phyloP scores from a whole-genome alignment of 768 basidiomycete genomes.

The Rhodotorula babjevae region DNA sequence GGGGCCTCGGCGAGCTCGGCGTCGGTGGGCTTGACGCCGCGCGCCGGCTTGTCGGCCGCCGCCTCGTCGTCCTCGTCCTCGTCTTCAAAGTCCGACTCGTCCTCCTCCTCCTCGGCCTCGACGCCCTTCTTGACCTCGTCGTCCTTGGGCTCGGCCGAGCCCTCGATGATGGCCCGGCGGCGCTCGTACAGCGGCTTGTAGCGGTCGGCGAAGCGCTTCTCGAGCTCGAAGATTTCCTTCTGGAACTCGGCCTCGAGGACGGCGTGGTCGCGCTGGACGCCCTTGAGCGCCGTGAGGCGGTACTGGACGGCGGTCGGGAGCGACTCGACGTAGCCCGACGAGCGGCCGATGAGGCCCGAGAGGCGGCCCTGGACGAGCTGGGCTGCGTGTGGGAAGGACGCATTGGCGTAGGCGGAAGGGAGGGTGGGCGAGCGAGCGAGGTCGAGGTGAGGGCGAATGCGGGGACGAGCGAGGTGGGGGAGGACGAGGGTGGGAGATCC shows the following conservation, averaged over 20 bases:
- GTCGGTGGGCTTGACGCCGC: constrained; percentile 42
- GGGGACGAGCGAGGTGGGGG: not conserved
- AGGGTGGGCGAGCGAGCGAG: too few species aligned
- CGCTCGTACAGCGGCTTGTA: constrained; percentile 76
- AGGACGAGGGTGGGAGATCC: not conserved
- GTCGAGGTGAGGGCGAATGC: not conserved
- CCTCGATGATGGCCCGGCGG: constrained; percentile 75
- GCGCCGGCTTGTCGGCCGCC: constrained; percentile 39
- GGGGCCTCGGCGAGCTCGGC: constrained; percentile 45
- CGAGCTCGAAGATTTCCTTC: constrained; percentile 86
- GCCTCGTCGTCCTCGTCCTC: constrained; percentile 42
- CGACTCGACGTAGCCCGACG: constrained; percentile 89
- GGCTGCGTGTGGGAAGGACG: constrained; percentile 42
- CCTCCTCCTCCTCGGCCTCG: constrained; percentile 35
- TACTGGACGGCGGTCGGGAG: constrained; percentile 74
- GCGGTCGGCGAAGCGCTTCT: constrained; percentile 67
- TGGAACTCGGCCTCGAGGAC: constrained; percentile 91
- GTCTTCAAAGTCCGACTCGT: constrained; percentile 45
- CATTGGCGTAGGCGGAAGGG: too few species aligned
- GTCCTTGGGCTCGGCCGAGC: constrained; percentile 63
- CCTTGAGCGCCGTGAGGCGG: constrained; percentile 86
- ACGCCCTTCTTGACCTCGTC: constrained; percentile 79
- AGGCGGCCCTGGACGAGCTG: constrained; percentile 83
- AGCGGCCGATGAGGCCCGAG: constrained; percentile 75
- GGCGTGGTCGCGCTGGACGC: constrained; percentile 84